Evolutionary conservation across 2,329 filamentous ascomycete genomes (phyloP).

Genomic region (Pseudogymnoascus pannorum): DNA sequence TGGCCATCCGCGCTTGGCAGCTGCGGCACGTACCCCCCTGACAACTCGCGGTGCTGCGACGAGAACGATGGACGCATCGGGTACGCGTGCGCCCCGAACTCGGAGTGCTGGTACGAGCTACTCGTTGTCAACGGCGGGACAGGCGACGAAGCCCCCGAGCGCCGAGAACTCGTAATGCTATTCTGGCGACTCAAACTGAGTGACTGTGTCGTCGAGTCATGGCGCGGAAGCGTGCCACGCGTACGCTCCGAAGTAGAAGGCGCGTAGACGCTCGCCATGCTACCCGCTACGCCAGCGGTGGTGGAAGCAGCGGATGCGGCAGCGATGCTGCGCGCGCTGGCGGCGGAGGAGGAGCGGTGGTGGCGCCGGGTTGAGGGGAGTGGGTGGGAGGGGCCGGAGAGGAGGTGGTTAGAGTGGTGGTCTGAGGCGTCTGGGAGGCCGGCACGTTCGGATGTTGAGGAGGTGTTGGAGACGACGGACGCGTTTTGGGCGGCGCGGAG

Average conservation of each 20-base stretch:
- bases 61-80: conserved; percentile 19
- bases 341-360: conserved; percentile 46
- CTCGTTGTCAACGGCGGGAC: conserved; percentile 19
- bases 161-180: conserved; percentile 22
- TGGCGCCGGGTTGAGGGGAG: conserved; percentile 49
- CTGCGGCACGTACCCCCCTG: not conserved
- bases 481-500: conserved; percentile 67
- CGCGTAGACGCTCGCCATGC: conserved; percentile 41
- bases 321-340: conserved; percentile 46
- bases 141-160: conserved; percentile 26
- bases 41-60: conserved; percentile 21
- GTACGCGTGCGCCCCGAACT: conserved; percentile 26
- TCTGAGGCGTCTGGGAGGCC: conserved; percentile 43
- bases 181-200: conserved; percentile 27
- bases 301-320: conserved; percentile 35
- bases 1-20: conserved; percentile 13
- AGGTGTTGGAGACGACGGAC: conserved; percentile 58
- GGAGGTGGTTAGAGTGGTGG: conserved; percentile 42
- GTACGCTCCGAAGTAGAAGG: conserved; percentile 30
- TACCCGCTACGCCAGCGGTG: conserved; percentile 38
- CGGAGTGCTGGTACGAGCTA: conserved; percentile 24
- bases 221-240: conserved; percentile 17
- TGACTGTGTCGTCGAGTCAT: conserved; percentile 22
- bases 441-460: conserved; percentile 45
- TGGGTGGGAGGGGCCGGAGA: conserved; percentile 51